Conservation (phyloP, 805 yeast genomes). For the Kazachstania bromeliacearum region DNA sequence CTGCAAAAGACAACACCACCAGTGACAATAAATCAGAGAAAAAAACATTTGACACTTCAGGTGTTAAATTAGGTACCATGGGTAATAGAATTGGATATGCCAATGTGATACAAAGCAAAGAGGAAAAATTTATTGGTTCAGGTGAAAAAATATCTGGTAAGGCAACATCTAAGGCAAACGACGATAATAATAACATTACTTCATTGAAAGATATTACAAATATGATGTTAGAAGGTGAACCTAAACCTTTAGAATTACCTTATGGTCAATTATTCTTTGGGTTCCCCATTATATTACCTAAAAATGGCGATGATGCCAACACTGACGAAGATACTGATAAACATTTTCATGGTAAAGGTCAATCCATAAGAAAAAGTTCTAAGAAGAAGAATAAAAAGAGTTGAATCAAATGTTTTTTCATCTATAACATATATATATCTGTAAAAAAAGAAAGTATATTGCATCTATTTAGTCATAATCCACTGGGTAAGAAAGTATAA, state of each 20-base stretch:
- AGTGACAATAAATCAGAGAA: constrained; percentile 29
- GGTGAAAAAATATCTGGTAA: constrained; percentile 71
- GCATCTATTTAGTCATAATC: constrained; percentile 8
- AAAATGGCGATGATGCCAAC: constrained; percentile 30
- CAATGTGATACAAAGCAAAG: constrained; percentile 34
- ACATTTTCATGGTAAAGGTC: constrained; percentile 59
- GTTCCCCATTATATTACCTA: constrained; percentile 55
- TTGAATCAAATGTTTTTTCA: too few relatives aligned
- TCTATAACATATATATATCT: constrained; percentile 1
- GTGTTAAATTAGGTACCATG: constrained; percentile 58
- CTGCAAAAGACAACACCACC: constrained; percentile 9
- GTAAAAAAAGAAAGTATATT: too few relatives aligned
- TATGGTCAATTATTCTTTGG: constrained; percentile 90
- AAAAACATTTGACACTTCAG: constrained; percentile 16
- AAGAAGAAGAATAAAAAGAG: constrained; percentile 67
- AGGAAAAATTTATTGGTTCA: constrained; percentile 40
- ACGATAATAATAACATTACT: constrained; percentile 3
- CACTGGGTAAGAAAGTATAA: too few relatives aligned
- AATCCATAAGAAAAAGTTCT: constrained; percentile 57
- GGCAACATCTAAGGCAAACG: constrained; percentile 3
- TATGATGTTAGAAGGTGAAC: constrained; percentile 51
- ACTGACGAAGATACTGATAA: constrained; percentile 16
- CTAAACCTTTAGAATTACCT: constrained; percentile 66
- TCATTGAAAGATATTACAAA: constrained; percentile 30
- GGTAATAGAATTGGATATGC: constrained; percentile 55